Percentiles rank a stretch among this genome's conserved stretches.
phyloP scores from a whole-genome alignment of 768 basidiomycete species.

The Imleria badia region DNA sequence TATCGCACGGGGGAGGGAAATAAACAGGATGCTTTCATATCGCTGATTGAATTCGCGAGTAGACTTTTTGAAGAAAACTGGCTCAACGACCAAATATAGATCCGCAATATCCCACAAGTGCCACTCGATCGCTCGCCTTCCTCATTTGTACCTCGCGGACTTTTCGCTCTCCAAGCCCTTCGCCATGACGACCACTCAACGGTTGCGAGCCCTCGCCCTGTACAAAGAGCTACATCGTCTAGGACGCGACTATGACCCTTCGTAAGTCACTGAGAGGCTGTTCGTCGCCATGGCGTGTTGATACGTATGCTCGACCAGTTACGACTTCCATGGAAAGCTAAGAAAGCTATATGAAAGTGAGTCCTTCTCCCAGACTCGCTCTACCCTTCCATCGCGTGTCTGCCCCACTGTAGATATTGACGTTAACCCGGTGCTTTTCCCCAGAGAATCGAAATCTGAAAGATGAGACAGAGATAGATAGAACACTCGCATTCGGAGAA shows the following conservation, averaged over 20 bases:
- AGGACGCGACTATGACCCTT: slow-evolving; percentile 79
- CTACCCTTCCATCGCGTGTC: no score
- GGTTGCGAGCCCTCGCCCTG: slow-evolving; percentile 64
- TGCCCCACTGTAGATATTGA: not conserved
- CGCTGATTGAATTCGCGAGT: no score
- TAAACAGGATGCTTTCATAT: no score
- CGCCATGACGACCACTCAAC: slow-evolving; percentile 49
- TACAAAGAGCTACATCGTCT: slow-evolving; percentile 84
- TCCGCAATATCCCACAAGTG: no score
- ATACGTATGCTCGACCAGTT: slow-evolving; percentile 43
- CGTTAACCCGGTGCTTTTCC: not conserved
- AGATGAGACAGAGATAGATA: slow-evolving; percentile 71
- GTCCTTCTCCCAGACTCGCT: slow-evolving; percentile 27
- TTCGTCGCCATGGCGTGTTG: slow-evolving; percentile 10
- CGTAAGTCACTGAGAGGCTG: slow-evolving; percentile 51
- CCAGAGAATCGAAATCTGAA: slow-evolving; percentile 68
- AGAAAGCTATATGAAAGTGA: slow-evolving; percentile 73
- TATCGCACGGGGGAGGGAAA: no score
- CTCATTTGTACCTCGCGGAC: slow-evolving; percentile 1
- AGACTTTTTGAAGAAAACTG: not conserved
- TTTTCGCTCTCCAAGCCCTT: not conserved
- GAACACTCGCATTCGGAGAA: slow-evolving; percentile 70
- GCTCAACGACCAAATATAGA: no score
- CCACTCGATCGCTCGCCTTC: not conserved
- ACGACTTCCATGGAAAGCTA: slow-evolving; percentile 74